These are phyloP conservation scores for Diaporthe sp. DNA, from an alignment of 2,329 filamentous ascomycete genomes.

Conservation along the genomic window DNA sequence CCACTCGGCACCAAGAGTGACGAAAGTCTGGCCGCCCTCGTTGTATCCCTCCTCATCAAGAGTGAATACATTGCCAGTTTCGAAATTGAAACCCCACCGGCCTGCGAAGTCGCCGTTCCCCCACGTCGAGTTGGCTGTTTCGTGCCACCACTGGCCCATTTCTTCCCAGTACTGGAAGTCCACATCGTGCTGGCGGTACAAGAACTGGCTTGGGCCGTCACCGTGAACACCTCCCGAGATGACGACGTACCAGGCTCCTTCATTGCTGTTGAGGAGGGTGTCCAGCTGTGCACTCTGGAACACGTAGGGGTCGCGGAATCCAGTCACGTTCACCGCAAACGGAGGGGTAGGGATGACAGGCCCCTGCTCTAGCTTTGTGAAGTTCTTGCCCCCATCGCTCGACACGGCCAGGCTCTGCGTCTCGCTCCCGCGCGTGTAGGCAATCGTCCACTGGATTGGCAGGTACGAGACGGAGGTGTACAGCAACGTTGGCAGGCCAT, in stretches of 20 bases:
- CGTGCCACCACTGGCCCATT: conserved; percentile 55
- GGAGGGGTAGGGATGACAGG: conserved; percentile 56
- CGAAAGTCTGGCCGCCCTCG: conserved; percentile 55
- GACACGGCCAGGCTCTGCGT: conserved; percentile 59
- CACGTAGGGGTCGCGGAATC: conserved; percentile 59
- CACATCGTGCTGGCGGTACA: conserved; percentile 55
- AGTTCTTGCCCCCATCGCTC: conserved; percentile 51
- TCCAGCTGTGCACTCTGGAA: conserved; percentile 57
- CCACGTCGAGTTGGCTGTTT: conserved; percentile 54
- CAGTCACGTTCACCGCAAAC: conserved; percentile 57
- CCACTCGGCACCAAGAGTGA: conserved; percentile 60
- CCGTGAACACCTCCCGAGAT: conserved; percentile 57
- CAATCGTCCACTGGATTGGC: conserved; percentile 59
- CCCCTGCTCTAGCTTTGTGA: conserved; percentile 54
- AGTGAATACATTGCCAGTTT: conserved; percentile 58
- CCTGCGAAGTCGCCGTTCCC: conserved; percentile 53
- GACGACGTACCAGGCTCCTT: conserved; percentile 55
- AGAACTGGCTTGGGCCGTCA: conserved; percentile 54
- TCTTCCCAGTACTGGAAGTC: conserved; percentile 53
- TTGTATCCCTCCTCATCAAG: conserved; percentile 57
- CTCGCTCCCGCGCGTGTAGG: conserved; percentile 49
- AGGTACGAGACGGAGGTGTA: conserved; percentile 60
- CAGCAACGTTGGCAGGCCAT: conserved; percentile 58
- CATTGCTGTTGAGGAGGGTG: conserved; percentile 48
- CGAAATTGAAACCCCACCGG: conserved; percentile 60